Evolutionary conservation across 306 rosid genomes (phyloP).

Genomic region (Fragaria iinumae): DNA sequence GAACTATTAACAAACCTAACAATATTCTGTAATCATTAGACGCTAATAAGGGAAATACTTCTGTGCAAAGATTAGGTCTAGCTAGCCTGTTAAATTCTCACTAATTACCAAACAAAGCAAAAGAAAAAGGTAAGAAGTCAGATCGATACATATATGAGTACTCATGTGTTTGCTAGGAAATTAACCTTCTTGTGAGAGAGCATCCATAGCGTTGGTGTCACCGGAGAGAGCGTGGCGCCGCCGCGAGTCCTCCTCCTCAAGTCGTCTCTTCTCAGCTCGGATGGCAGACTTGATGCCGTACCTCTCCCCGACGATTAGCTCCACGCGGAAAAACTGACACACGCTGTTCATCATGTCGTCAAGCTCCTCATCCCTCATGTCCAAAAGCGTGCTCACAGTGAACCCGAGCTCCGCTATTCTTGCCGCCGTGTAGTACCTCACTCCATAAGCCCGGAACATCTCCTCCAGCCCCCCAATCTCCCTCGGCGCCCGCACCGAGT

Average conservation of each 20-base stretch:
- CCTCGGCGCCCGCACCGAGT: slow-evolving; percentile 27
- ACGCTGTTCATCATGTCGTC: slow-evolving; percentile 97
- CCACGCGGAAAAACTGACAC: slow-evolving; percentile 79
- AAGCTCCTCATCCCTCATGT: slow-evolving; percentile 88
- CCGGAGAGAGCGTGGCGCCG: slow-evolving; percentile 48
- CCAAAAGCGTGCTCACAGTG: slow-evolving; percentile 73
- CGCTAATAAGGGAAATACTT: not conserved
- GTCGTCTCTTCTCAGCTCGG: slow-evolving; percentile 77
- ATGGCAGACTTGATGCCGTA: slow-evolving; percentile 93
- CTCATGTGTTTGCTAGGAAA: not conserved
- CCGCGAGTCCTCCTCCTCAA: slow-evolving; percentile 58
- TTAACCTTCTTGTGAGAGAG: slow-evolving; percentile 87
- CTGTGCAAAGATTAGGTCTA: not conserved
- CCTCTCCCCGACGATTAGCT: slow-evolving; percentile 84
- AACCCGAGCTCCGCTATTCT: slow-evolving; percentile 91
- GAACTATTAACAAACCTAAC: not conserved
- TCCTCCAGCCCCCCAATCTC: slow-evolving; percentile 74
- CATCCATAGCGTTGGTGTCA: slow-evolving; percentile 65
- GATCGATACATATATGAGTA: not conserved
- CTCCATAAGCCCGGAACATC: slow-evolving; percentile 81
- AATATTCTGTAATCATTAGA: not conserved
- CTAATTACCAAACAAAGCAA: not conserved
- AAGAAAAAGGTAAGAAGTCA: not conserved
- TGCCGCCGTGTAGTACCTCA: slow-evolving; percentile 76
- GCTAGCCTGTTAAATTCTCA: not conserved